Percentiles rank a stretch among this genome's conserved stretches.
These are phyloP conservation scores for Cetraspora pellucida DNA, from an alignment of 192 early-diverging fungal genomes.

Conservation along the genomic window DNA sequence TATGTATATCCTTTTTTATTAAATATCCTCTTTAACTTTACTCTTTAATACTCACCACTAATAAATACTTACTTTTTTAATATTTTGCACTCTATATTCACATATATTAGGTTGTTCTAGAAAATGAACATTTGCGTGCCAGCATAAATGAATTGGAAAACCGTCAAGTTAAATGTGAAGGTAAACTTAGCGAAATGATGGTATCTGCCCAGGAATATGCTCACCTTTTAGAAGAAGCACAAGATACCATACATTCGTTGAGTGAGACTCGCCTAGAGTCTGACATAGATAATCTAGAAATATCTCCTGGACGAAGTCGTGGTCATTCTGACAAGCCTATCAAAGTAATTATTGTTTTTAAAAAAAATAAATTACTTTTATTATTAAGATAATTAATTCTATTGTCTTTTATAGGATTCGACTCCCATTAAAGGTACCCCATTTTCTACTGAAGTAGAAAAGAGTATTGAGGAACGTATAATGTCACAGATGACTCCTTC, in stretches of 20 bases:
- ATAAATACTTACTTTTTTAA: background rate
- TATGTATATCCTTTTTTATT: slow-evolving; percentile 23
- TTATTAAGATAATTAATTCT: too few species aligned
- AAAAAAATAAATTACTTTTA: background rate
- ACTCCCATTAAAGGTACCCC: slow-evolving; percentile 38
- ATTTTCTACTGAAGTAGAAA: slow-evolving; percentile 51
- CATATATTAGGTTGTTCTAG: slow-evolving; percentile 46
- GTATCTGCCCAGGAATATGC: slow-evolving; percentile 62
- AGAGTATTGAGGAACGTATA: slow-evolving; percentile 48
- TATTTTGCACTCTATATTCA: background rate
- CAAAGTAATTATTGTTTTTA: slow-evolving; percentile 19
- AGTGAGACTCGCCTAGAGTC: slow-evolving; percentile 50
- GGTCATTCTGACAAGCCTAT: slow-evolving; percentile 12
- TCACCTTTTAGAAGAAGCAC: slow-evolving; percentile 57
- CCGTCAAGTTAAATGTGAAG: slow-evolving; percentile 58
- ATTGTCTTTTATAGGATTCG: slow-evolving; percentile 34
- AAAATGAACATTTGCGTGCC: slow-evolving; percentile 54
- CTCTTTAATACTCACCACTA: background rate
- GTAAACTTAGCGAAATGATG: slow-evolving; percentile 56
- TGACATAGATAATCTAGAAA: slow-evolving; percentile 44
- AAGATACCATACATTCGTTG: slow-evolving; percentile 60
- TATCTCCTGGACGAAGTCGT: slow-evolving; percentile 36
- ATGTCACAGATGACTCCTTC: slow-evolving; percentile 37
- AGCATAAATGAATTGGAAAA: slow-evolving; percentile 59
- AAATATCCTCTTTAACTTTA: background rate